phyloP scores from a whole-genome alignment of 164 flowering plant genomes.

The Cinnamomum chago region DNA sequence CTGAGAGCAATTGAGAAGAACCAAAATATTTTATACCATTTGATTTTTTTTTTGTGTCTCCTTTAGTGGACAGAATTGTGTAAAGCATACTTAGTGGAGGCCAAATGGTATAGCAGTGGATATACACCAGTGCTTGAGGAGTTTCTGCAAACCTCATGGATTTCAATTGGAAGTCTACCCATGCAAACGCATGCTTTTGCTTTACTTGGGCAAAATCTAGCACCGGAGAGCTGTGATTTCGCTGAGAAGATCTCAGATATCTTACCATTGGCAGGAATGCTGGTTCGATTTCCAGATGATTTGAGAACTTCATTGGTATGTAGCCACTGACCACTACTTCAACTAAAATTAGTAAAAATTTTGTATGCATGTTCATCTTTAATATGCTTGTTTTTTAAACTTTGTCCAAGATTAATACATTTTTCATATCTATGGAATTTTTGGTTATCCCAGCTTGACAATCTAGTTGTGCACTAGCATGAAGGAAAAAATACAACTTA shows the following conservation, averaged over 20 bases:
- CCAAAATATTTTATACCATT: no score
- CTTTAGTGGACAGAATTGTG: slow-evolving; percentile 43
- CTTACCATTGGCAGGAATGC: slow-evolving; percentile 11
- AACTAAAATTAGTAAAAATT: no score
- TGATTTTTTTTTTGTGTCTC: no score
- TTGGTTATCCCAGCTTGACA: no score
- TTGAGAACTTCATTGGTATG: slow-evolving; percentile 31
- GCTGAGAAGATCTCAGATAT: slow-evolving; percentile 14
- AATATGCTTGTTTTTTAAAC: no score
- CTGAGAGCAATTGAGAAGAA: no score
- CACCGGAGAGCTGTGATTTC: slow-evolving; percentile 10
- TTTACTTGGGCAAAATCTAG: slow-evolving; percentile 3
- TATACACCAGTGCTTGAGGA: slow-evolving; percentile 37
- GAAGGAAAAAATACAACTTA: no score
- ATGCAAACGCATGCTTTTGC: slow-evolving; percentile 23
- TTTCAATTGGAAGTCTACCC: slow-evolving; percentile 36
- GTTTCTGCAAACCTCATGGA: slow-evolving; percentile 40
- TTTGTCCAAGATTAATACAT: no score
- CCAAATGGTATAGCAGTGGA: slow-evolving; percentile 39
- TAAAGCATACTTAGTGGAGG: slow-evolving; percentile 41
- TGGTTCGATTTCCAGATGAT: slow-evolving; percentile 35
- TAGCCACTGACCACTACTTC: not conserved
- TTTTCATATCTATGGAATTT: no score
- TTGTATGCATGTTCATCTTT: no score
- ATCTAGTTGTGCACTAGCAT: no score